phyloP scores from a whole-genome alignment of 1,139 yeast species.

The Geotrichum phurueaensis region DNA sequence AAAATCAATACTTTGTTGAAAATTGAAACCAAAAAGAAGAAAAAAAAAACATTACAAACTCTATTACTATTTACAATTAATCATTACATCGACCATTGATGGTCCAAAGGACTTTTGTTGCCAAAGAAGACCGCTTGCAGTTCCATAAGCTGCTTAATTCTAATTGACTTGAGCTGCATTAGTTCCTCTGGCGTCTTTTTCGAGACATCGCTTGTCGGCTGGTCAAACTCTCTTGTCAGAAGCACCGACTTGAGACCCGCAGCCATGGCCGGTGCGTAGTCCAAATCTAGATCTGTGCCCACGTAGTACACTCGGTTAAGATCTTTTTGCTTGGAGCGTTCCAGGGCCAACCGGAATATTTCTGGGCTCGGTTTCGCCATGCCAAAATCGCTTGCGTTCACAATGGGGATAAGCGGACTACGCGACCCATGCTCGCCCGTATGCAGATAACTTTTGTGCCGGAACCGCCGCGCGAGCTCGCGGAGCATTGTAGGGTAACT shows the following conservation, averaged over 20 bases:
- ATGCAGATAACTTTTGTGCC: neutral
- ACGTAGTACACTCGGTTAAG: conserved; percentile 19
- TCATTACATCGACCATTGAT: neutral
- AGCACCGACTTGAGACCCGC: conserved; percentile 19
- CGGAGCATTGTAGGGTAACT: conserved; percentile 18
- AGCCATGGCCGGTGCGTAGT: conserved; percentile 14
- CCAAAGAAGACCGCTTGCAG: conserved; percentile 16
- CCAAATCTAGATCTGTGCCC: conserved; percentile 20
- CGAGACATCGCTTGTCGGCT: conserved; percentile 21
- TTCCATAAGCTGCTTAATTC: conserved; percentile 18
- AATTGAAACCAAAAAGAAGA: neutral
- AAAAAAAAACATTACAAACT: neutral
- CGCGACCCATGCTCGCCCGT: conserved; percentile 9
- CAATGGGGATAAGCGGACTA: conserved; percentile 16
- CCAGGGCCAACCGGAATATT: conserved; percentile 17
- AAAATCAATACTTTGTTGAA: neutral
- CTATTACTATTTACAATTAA: neutral
- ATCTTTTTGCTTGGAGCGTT: neutral
- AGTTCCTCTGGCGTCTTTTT: conserved; percentile 5
- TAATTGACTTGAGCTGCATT: conserved; percentile 6
- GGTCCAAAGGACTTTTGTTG: conserved; percentile 4
- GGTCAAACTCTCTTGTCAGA: conserved; percentile 19
- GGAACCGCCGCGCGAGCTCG: conserved; percentile 8
- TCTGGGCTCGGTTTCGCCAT: conserved; percentile 21
- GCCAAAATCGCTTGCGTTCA: conserved; percentile 25